A percentile compares a stretch with the other conserved stretches of the same genome.
phyloP scores from a whole-genome alignment of 2,329 filamentous ascomycete species.

The Thielaviopsis populi region DNA sequence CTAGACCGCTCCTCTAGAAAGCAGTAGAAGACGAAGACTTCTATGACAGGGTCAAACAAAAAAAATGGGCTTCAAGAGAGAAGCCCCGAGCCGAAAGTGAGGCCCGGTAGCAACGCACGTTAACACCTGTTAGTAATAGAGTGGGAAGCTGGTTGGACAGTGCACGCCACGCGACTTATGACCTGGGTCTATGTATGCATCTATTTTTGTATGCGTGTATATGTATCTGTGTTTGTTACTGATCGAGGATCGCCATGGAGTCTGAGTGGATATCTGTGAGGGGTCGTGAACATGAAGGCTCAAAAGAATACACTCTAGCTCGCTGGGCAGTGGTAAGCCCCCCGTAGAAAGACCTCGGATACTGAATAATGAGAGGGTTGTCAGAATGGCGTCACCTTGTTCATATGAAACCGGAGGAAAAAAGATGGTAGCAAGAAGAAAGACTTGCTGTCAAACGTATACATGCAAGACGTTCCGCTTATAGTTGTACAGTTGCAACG shows the following conservation, averaged over 20 bases:
- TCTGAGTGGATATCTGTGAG: background rate
- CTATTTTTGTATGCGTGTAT: background rate
- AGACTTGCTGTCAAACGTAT: background rate
- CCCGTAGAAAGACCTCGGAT: background rate
- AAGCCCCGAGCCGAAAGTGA: background rate
- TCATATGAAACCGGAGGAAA: background rate
- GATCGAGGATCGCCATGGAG: background rate
- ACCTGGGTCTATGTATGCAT: background rate
- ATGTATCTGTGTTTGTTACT: background rate
- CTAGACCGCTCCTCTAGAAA: background rate
- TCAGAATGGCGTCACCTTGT: background rate
- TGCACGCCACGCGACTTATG: background rate
- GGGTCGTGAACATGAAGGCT: no score
- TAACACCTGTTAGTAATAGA: background rate
- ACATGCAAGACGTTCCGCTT: background rate
- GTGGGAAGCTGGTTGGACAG: background rate
- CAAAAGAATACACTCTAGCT: no score
- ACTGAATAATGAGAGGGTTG: background rate
- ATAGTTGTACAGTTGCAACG: no score
- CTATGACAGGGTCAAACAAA: background rate
- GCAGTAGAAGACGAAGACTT: background rate
- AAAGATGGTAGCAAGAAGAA: background rate
- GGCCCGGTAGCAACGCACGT: conserved; percentile 1
- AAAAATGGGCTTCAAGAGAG: background rate
- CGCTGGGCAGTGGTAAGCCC: no score